A percentile compares a stretch with the other conserved stretches of the same genome.
These are phyloP conservation scores for Aspergillus carbonarius DNA, from an alignment of 2,329 filamentous ascomycete genomes.

Conservation along the genomic window DNA sequence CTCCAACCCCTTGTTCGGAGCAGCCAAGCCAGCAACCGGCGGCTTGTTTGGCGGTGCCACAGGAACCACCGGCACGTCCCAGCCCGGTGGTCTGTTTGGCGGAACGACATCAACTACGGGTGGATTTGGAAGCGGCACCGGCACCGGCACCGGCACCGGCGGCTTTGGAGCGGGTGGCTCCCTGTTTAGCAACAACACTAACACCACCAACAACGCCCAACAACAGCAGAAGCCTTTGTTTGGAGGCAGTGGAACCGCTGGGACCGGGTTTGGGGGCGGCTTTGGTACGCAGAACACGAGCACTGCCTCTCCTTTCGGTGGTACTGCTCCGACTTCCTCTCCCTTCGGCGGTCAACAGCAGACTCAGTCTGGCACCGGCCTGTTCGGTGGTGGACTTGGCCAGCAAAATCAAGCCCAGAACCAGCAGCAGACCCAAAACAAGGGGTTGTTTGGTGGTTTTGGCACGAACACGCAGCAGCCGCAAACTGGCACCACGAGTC, in stretches of 20 bases:
- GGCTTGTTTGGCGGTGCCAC: conserved; percentile 37
- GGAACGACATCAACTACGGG: conserved; percentile 36
- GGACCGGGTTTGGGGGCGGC: conserved; percentile 35
- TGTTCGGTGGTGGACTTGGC: conserved; percentile 45
- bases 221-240: conserved; percentile 39
- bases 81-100: conserved; percentile 42
- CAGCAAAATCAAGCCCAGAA: conserved; percentile 37
- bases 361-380: conserved; percentile 31
- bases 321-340: conserved; percentile 37
- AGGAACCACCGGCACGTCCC: conserved; percentile 27
- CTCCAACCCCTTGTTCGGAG: conserved; percentile 45
- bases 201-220: background rate
- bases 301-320: conserved; percentile 36
- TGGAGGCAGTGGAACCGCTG: conserved; percentile 31
- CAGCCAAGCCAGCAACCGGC: conserved; percentile 42
- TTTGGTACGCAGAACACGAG: conserved; percentile 42
- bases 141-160: conserved; percentile 20
- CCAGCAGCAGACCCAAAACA: conserved; percentile 37
- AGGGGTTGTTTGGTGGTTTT: conserved; percentile 40
- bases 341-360: conserved; percentile 43
- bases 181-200: conserved; percentile 40
- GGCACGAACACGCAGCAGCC: conserved; percentile 46
- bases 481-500: conserved; percentile 39
- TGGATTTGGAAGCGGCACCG: conserved; percentile 29
- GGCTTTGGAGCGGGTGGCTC: conserved; percentile 34